phyloP scores from a whole-genome alignment of 768 basidiomycete genomes.

The Amanita subjunquillea region DNA sequence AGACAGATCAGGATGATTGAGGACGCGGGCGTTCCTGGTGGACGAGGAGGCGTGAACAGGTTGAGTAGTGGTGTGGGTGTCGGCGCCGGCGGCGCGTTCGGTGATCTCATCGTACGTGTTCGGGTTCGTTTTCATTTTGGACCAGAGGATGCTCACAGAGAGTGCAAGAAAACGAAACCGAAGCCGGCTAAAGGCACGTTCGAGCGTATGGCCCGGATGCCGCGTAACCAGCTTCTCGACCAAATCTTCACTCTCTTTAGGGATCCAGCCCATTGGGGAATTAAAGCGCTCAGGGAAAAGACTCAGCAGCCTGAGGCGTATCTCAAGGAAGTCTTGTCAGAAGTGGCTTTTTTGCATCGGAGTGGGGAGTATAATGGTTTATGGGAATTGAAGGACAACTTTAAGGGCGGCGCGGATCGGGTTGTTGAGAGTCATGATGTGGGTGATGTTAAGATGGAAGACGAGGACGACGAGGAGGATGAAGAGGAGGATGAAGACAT shows the following conservation, averaged over 20 bases:
- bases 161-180: slow-evolving; percentile 48
- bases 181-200: slow-evolving; percentile 62
- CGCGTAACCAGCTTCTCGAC: slow-evolving; percentile 80
- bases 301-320: slow-evolving; percentile 84
- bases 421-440: slow-evolving; percentile 11
- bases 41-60: slow-evolving; percentile 65
- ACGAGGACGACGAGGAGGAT: slow-evolving; percentile 43
- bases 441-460: slow-evolving; percentile 39
- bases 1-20: slow-evolving; percentile 69
- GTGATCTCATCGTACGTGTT: slow-evolving; percentile 52
- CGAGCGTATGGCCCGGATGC: slow-evolving; percentile 89
- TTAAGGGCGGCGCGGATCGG: slow-evolving; percentile 34
- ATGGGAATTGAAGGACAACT: slow-evolving; percentile 73
- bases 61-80: slow-evolving; percentile 67
- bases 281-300: slow-evolving; percentile 64
- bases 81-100: slow-evolving; percentile 47
- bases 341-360: slow-evolving; percentile 68
- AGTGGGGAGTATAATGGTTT: slow-evolving; percentile 73
- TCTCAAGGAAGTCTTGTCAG: slow-evolving; percentile 71
- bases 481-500: slow-evolving; percentile 56
- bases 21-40: slow-evolving; percentile 56
- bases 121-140: not conserved
- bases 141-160: not conserved
- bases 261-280: slow-evolving; percentile 73
- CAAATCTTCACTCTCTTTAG: slow-evolving; percentile 71